Evolutionary conservation across 2,329 filamentous ascomycete genomes (phyloP).

Genomic region (Trichoderma oligosporum): DNA sequence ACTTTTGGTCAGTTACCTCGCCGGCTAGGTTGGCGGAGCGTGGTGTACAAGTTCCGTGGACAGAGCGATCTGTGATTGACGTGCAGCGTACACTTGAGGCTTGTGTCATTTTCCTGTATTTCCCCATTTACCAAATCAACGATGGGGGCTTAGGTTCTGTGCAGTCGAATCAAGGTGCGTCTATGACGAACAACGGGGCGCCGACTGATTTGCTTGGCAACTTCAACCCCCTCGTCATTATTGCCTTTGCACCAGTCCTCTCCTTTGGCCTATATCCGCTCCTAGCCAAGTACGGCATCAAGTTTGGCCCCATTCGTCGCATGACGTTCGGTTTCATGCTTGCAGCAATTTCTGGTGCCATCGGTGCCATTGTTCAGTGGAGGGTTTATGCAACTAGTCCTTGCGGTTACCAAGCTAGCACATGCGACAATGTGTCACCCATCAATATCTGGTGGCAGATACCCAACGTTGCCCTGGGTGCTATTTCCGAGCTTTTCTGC

Average conservation of each 20-base stretch:
- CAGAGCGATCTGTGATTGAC: constrained; percentile 15
- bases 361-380: constrained; percentile 19
- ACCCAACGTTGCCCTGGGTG: constrained; percentile 15
- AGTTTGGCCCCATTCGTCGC: constrained; percentile 18
- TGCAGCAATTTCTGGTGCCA: constrained; percentile 14
- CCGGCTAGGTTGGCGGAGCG: constrained; percentile 14
- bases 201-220: constrained; percentile 19
- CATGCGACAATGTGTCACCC: constrained; percentile 15
- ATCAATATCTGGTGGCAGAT: constrained; percentile 21
- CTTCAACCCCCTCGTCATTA: constrained; percentile 19
- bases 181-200: constrained; percentile 21
- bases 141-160: constrained; percentile 18
- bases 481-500: constrained; percentile 19
- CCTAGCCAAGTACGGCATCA: constrained; percentile 9
- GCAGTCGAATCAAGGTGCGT: constrained; percentile 18
- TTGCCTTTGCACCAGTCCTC: constrained; percentile 13
- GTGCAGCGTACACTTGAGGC: constrained; percentile 17
- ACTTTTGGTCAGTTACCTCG: constrained; percentile 16
- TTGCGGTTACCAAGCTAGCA: constrained; percentile 18
- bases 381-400: constrained; percentile 16
- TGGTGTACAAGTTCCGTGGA: constrained; percentile 10
- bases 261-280: constrained; percentile 17
- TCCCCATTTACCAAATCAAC: constrained; percentile 20
- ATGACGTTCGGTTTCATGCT: constrained; percentile 19
- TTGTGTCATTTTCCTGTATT: constrained; percentile 19